phyloP scores from a whole-genome alignment of 108 stramenopile genomes.

The Skeletonema costatum region DNA sequence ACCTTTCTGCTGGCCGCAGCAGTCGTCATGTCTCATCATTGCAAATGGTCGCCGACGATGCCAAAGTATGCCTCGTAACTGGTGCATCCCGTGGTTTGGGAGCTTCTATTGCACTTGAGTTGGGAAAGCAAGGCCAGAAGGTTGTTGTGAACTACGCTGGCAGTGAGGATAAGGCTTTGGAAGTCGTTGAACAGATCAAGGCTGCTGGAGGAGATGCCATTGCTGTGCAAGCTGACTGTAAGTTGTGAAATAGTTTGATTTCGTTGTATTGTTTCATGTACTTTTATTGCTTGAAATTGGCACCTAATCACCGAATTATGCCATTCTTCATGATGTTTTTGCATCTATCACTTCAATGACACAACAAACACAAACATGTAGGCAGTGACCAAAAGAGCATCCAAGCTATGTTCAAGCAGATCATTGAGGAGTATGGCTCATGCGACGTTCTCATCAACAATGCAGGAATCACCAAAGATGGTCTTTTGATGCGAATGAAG shows the following conservation, averaged over 20 bases:
- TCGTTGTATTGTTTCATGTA: neutral
- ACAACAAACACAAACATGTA: conserved; percentile 13
- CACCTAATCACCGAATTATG: neutral
- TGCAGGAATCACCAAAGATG: conserved; percentile 95
- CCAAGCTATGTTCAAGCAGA: conserved; percentile 73
- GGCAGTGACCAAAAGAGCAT: conserved; percentile 80
- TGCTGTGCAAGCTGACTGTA: conserved; percentile 88
- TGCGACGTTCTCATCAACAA: conserved; percentile 95
- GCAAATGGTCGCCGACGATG: conserved; percentile 82
- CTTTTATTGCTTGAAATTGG: neutral
- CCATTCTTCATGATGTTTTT: conserved; percentile 1
- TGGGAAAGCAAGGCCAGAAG: conserved; percentile 89
- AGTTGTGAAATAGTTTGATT: conserved; percentile 40
- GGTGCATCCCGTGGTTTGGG: conserved; percentile 95
- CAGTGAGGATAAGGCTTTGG: conserved; percentile 78
- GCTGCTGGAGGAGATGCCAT: conserved; percentile 79
- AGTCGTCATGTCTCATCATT: conserved; percentile 48
- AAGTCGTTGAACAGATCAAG: conserved; percentile 83
- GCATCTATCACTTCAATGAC: neutral
- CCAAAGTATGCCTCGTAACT: conserved; percentile 89
- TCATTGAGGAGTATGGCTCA: conserved; percentile 82
- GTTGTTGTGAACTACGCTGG: conserved; percentile 96
- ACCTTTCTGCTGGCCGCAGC: conserved; percentile 12
- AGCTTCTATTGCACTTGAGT: conserved; percentile 88
- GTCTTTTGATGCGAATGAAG: conserved; percentile 96